Evolutionary conservation across 2,329 filamentous ascomycete species (phyloP).

Genomic region (Sporothrix brunneoviolacea): DNA sequence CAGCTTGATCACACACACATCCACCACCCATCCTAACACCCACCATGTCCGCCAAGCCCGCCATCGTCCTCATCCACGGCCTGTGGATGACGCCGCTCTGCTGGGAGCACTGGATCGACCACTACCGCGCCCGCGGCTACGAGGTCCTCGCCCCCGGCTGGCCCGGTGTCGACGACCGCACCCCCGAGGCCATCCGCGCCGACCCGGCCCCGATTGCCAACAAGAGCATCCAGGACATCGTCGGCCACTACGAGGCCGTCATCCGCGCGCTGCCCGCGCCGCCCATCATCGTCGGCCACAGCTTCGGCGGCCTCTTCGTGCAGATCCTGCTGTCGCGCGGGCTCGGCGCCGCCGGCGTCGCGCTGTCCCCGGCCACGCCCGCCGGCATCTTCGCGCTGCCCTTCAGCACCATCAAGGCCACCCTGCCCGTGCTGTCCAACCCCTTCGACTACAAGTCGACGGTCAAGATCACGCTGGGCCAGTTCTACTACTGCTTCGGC

Average conservation of each 20-base stretch:
- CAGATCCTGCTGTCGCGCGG: background rate
- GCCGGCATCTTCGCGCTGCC: background rate
- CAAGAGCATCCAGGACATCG: background rate
- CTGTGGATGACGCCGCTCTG: background rate
- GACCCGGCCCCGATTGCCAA: background rate
- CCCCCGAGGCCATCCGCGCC: background rate
- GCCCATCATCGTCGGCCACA: background rate
- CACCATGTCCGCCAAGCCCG: background rate
- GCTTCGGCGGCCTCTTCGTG: background rate
- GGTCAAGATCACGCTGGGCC: background rate
- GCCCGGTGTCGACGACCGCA: background rate
- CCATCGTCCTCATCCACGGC: conserved; percentile 1
- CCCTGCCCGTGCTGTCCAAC: background rate
- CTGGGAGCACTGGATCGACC: conserved; percentile 3
- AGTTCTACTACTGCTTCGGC: background rate
- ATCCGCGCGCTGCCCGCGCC: background rate
- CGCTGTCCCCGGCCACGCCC: background rate
- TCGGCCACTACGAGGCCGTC: background rate
- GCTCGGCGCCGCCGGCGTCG: background rate
- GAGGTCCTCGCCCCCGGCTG: background rate
- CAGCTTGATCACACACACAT: background rate
- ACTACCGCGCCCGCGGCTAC: background rate
- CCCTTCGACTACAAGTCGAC: background rate
- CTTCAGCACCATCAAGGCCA: background rate
- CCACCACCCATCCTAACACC: background rate